Percentiles rank a stretch among this genome's conserved stretches.
Conservation (phyloP, 352 stramenopile species). For the Phytophthora europaea region DNA sequence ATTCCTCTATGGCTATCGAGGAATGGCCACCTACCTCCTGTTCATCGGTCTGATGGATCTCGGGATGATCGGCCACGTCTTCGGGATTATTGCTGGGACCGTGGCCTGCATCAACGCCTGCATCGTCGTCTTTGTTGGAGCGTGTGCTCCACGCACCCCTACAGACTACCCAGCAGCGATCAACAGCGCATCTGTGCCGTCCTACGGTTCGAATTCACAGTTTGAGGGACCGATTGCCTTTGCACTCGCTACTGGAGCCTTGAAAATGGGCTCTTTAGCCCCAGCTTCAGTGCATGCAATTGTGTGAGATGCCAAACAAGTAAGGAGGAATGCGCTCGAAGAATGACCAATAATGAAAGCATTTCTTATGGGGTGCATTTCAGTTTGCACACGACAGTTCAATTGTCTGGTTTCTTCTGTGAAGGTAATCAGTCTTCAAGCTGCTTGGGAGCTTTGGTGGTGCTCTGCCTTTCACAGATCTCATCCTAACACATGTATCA, state of each 20-base stretch:
- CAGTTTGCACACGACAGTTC: not conserved
- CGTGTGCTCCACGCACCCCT: slow-evolving; percentile 27
- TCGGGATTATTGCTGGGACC: slow-evolving; percentile 46
- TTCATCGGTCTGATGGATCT: slow-evolving; percentile 74
- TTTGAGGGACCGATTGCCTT: slow-evolving; percentile 38
- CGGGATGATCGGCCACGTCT: slow-evolving; percentile 55
- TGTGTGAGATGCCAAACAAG: slow-evolving; percentile 14
- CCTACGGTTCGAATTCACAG: slow-evolving; percentile 37
- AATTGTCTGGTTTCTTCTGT: not conserved
- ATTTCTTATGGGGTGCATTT: not conserved
- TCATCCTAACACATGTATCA: slow-evolving; percentile 20
- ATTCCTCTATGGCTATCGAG: slow-evolving; percentile 68
- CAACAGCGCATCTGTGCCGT: slow-evolving; percentile 24
- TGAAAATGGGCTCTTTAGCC: slow-evolving; percentile 25
- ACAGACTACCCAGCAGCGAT: slow-evolving; percentile 33
- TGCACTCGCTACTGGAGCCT: slow-evolving; percentile 30
- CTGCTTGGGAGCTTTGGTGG: slow-evolving; percentile 10
- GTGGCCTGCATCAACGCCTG: slow-evolving; percentile 51
- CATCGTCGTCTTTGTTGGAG: slow-evolving; percentile 50
- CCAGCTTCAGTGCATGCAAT: slow-evolving; percentile 32
- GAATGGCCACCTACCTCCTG: slow-evolving; percentile 59
- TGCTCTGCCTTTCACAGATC: slow-evolving; percentile 23
- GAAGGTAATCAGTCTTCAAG: slow-evolving; percentile 9
- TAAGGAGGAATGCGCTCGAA: not conserved
- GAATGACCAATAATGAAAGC: not conserved